Conservation (phyloP, 345 rosid species). For the Rubroshorea leprosula region DNA sequence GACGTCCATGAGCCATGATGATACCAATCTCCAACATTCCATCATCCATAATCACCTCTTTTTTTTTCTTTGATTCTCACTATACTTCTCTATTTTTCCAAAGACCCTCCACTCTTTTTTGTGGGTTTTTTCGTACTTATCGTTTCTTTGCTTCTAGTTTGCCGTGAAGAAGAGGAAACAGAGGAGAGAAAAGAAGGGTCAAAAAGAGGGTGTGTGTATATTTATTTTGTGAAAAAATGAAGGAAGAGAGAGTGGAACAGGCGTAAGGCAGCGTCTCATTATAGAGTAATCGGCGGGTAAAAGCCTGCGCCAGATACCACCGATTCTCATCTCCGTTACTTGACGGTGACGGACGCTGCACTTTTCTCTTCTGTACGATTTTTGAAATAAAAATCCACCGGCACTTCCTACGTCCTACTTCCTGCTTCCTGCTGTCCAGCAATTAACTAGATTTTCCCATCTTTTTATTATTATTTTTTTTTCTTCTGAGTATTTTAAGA, state of each 20-base stretch:
- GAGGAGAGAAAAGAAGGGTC: background rate
- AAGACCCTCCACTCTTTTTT: constrained; percentile 3
- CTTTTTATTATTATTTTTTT: too few species aligned
- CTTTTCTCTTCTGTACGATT: too few species aligned
- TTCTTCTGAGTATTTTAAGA: too few species aligned
- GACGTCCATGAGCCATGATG: constrained; percentile 30
- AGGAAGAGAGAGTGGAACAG: constrained; percentile 17
- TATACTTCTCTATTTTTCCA: background rate
- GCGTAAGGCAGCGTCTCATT: constrained; percentile 15
- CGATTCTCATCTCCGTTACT: constrained; percentile 28
- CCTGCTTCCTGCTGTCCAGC: too few species aligned
- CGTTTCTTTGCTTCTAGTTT: background rate
- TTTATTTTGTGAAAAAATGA: background rate
- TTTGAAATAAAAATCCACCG: too few species aligned
- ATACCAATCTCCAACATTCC: constrained; percentile 31
- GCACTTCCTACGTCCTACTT: too few species aligned
- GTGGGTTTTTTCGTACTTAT: background rate
- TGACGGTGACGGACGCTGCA: constrained; percentile 31
- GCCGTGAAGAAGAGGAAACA: constrained; percentile 5
- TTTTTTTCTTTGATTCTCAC: background rate
- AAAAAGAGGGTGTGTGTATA: background rate
- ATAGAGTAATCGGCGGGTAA: constrained; percentile 13
- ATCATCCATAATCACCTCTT: constrained; percentile 26
- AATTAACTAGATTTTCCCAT: too few species aligned
- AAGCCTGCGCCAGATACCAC: constrained; percentile 44